phyloP scores from a whole-genome alignment of 306 rosid species.

The Cicer judaicum region DNA sequence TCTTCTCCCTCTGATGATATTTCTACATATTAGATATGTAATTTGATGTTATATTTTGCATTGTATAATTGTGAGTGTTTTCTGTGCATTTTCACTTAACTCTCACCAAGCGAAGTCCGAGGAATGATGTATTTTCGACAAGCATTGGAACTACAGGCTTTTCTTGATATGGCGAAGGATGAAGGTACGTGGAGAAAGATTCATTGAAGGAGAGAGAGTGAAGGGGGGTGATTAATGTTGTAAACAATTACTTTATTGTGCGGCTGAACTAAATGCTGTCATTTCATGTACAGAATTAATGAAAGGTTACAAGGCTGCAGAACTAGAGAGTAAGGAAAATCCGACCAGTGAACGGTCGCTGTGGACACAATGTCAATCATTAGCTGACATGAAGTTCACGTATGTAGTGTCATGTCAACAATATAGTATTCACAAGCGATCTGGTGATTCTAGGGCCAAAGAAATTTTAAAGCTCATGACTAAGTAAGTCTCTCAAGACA shows the following conservation, averaged over 20 bases:
- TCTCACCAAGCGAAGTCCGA: slow-evolving; percentile 62
- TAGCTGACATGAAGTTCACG: slow-evolving; percentile 90
- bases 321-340: slow-evolving; percentile 57
- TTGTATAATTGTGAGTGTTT: slow-evolving; percentile 35
- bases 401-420: slow-evolving; percentile 92
- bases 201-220: neutral
- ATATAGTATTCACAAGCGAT: slow-evolving; percentile 87
- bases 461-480: slow-evolving; percentile 92
- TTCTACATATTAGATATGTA: slow-evolving; percentile 27
- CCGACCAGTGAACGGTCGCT: slow-evolving; percentile 65
- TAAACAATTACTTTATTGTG: slow-evolving; percentile 4
- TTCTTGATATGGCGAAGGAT: slow-evolving; percentile 91
- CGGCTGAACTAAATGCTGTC: slow-evolving; percentile 27
- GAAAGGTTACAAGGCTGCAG: slow-evolving; percentile 96
- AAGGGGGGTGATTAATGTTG: neutral
- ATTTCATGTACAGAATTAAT: slow-evolving; percentile 59
- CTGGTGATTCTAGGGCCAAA: slow-evolving; percentile 75
- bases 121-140: slow-evolving; percentile 98
- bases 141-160: slow-evolving; percentile 97
- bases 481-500: slow-evolving; percentile 54
- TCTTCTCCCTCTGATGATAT: slow-evolving; percentile 1
- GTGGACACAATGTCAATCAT: slow-evolving; percentile 83
- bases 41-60: slow-evolving; percentile 41
- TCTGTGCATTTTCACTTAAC: slow-evolving; percentile 34
- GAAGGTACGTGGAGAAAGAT: slow-evolving; percentile 61